Percentiles rank a stretch among this genome's conserved stretches.
These are phyloP conservation scores for Tuber indicum DNA, from an alignment of 495 filamentous ascomycete genomes.

Conservation along the genomic window DNA sequence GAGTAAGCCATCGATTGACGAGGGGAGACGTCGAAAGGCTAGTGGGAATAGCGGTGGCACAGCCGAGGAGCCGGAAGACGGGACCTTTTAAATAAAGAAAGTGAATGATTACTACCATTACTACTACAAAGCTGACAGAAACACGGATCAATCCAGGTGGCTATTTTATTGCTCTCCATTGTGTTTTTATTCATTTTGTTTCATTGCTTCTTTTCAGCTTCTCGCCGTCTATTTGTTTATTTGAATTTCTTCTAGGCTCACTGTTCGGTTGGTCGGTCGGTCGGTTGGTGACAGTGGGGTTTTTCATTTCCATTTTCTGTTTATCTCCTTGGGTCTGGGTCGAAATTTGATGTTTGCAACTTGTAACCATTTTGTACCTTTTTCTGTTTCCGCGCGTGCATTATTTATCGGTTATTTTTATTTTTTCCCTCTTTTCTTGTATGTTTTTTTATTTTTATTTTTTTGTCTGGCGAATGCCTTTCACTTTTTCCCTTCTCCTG, in stretches of 20 bases:
- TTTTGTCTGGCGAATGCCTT: slow-evolving; percentile 38
- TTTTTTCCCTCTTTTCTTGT: slow-evolving; percentile 15
- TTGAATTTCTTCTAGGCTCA: slow-evolving; percentile 23
- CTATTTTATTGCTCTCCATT: slow-evolving; percentile 5
- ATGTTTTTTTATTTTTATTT: slow-evolving; percentile 28
- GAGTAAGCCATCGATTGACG: slow-evolving; percentile 33
- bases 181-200: slow-evolving; percentile 22
- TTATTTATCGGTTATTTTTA: slow-evolving; percentile 10
- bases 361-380: slow-evolving; percentile 26
- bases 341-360: slow-evolving; percentile 21
- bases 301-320: slow-evolving; percentile 26
- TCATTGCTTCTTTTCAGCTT: slow-evolving; percentile 8
- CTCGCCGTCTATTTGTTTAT: slow-evolving; percentile 16
- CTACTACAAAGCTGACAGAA: not conserved
- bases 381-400: slow-evolving; percentile 10
- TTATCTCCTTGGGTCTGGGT: slow-evolving; percentile 14
- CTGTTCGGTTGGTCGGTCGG: slow-evolving; percentile 15
- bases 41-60: slow-evolving; percentile 7
- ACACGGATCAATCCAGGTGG: slow-evolving; percentile 10
- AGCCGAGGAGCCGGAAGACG: slow-evolving; percentile 23
- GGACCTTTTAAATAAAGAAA: slow-evolving; percentile 21
- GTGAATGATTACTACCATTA: not conserved
- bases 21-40: slow-evolving; percentile 14
- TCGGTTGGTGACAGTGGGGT: slow-evolving; percentile 18
- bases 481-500: slow-evolving; percentile 22